These are phyloP conservation scores for Cyclocybe cylindracea DNA, from an alignment of 768 basidiomycete species.

Conservation along the genomic window DNA sequence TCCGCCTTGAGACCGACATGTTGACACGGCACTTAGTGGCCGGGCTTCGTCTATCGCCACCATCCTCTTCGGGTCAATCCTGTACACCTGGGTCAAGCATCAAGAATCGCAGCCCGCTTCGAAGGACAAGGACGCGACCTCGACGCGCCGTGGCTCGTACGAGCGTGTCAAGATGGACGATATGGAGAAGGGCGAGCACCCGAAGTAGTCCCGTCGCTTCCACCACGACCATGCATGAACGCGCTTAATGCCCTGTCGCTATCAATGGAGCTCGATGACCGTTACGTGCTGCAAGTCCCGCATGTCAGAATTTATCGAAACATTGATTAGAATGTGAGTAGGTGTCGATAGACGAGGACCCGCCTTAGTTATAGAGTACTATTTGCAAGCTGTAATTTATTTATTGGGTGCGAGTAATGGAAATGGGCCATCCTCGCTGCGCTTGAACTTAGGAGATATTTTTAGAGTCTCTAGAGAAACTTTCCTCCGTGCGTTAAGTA, in stretches of 20 bases:
- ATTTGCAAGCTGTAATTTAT: too few relatives aligned
- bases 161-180: conserved; percentile 65
- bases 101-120: conserved; percentile 53
- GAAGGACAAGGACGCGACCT: conserved; percentile 11
- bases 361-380: too few relatives aligned
- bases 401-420: too few relatives aligned
- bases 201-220: neutral
- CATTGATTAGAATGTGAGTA: too few relatives aligned
- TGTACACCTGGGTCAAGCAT: conserved; percentile 90
- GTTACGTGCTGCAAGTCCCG: too few relatives aligned
- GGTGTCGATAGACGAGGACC: too few relatives aligned
- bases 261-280: too few relatives aligned
- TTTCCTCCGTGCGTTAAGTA: too few relatives aligned
- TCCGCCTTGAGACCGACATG: neutral
- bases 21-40: conserved; percentile 48
- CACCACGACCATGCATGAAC: neutral
- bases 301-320: too few relatives aligned
- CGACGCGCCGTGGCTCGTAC: conserved; percentile 38
- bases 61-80: conserved; percentile 80
- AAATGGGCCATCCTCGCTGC: too few relatives aligned
- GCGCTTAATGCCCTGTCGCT: neutral
- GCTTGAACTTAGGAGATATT: too few relatives aligned
- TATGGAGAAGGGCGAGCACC: conserved; percentile 14
- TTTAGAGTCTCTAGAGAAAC: too few relatives aligned
- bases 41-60: conserved; percentile 78